Percentiles rank a stretch among this genome's conserved stretches.
Evolutionary conservation across 768 basidiomycete species (phyloP).

Genomic region (Auriculariales sp.): DNA sequence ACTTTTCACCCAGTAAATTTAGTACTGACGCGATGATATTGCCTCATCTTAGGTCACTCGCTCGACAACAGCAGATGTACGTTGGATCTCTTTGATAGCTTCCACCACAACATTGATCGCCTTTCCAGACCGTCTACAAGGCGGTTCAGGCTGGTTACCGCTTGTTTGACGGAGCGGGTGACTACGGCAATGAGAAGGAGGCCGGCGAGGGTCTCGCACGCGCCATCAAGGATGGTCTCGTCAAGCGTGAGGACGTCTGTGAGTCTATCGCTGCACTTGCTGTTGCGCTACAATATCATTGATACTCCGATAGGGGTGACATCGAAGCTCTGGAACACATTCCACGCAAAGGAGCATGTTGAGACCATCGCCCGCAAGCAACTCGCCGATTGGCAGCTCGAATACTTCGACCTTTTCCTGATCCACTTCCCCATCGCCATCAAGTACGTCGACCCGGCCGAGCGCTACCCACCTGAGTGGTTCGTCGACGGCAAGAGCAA

Average conservation of each 20-base stretch:
- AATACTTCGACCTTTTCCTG: slow-evolving; percentile 70
- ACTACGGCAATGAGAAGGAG: slow-evolving; percentile 84
- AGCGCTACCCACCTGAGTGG: slow-evolving; percentile 78
- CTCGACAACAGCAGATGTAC: slow-evolving; percentile 5
- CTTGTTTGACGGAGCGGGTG: slow-evolving; percentile 73
- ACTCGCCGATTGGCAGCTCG: slow-evolving; percentile 68
- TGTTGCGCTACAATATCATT: not conserved
- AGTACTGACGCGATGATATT: not conserved
- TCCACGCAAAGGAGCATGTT: slow-evolving; percentile 66
- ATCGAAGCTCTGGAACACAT: slow-evolving; percentile 88
- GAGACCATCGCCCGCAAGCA: slow-evolving; percentile 43
- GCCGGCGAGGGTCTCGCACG: slow-evolving; percentile 64
- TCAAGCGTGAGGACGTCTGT: slow-evolving; percentile 83
- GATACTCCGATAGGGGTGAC: slow-evolving; percentile 45
- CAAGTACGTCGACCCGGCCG: slow-evolving; percentile 60
- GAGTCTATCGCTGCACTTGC: slow-evolving; percentile 16
- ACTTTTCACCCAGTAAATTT: not conserved
- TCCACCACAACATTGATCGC: not conserved
- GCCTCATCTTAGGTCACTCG: slow-evolving; percentile 3
- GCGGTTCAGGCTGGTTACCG: slow-evolving; percentile 81
- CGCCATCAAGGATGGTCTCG: slow-evolving; percentile 67
- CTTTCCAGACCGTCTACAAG: slow-evolving; percentile 54
- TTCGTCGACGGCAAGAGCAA: slow-evolving; percentile 40
- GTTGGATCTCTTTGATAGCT: not conserved
- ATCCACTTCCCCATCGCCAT: slow-evolving; percentile 81